Conservation (phyloP, 208 protist genomes). For the Acanthamoeba healyi region DNA sequence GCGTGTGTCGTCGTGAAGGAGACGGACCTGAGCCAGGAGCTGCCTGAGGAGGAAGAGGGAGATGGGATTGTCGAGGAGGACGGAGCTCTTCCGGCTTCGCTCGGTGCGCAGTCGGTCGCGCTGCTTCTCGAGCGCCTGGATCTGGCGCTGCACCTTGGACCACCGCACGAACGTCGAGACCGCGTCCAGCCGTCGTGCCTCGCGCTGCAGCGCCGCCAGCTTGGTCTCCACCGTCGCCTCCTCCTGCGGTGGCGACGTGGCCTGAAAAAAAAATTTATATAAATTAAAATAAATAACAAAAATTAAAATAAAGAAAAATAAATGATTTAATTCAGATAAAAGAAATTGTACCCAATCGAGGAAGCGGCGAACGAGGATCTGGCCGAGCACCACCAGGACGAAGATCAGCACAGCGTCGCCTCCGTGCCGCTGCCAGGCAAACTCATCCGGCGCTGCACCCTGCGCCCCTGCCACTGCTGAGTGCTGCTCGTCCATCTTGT, state of each 20-base stretch:
- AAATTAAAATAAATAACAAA: background rate
- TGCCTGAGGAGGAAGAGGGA: background rate
- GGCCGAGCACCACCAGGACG: background rate
- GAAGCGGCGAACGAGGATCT: background rate
- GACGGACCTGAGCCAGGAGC: background rate
- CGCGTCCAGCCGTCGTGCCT: conserved; percentile 31
- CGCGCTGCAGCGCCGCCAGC: background rate
- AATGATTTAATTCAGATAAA: background rate
- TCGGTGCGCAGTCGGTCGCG: conserved; percentile 19
- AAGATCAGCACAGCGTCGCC: background rate
- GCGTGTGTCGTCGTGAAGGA: background rate
- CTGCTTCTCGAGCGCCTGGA: conserved; percentile 18
- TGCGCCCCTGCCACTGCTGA: no score
- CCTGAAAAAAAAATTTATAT: background rate
- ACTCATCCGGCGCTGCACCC: no score
- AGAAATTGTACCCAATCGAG: background rate
- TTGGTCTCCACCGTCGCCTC: background rate
- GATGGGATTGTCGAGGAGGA: conserved; percentile 39
- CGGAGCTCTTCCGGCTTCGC: background rate
- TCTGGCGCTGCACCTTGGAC: conserved; percentile 24
- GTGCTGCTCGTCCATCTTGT: no score
- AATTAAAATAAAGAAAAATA: background rate
- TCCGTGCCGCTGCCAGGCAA: background rate
- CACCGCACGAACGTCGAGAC: conserved; percentile 21
- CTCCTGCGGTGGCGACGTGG: background rate